Percentiles rank a stretch among this genome's conserved stretches.
phyloP scores from a whole-genome alignment of 164 flowering plant genomes.

The Nymphaea colorata region DNA sequence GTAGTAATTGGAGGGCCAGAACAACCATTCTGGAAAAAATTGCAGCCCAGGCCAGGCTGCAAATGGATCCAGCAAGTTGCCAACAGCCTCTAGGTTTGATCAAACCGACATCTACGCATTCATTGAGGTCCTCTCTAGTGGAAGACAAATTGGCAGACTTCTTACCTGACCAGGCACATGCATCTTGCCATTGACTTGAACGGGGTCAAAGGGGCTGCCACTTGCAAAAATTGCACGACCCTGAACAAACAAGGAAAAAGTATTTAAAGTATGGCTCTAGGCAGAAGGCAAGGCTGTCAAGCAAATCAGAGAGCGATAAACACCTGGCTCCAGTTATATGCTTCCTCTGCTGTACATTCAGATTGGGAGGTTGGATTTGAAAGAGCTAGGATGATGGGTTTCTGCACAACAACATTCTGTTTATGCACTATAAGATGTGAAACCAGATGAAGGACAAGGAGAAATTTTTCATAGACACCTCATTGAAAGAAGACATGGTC shows the following conservation, averaged over 20 bases:
- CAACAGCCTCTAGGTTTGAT: too few species aligned
- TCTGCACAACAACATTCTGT: slow-evolving; percentile 27
- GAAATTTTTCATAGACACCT: slow-evolving; percentile 24
- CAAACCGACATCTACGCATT: too few species aligned
- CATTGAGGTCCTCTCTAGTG: too few species aligned
- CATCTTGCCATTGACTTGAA: slow-evolving; percentile 54
- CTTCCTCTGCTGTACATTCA: slow-evolving; percentile 97
- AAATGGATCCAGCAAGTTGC: too few species aligned
- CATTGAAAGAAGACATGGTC: slow-evolving; percentile 68
- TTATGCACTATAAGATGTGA: neutral
- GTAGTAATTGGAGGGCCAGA: too few species aligned
- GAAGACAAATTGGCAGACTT: too few species aligned
- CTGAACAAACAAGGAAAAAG: slow-evolving; percentile 17
- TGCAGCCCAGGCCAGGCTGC: too few species aligned
- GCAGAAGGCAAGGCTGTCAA: neutral
- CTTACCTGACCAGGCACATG: slow-evolving; percentile 75
- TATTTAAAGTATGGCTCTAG: neutral
- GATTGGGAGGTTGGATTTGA: slow-evolving; percentile 94
- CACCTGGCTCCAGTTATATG: slow-evolving; percentile 87
- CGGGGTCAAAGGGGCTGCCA: slow-evolving; percentile 94
- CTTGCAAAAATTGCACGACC: slow-evolving; percentile 91
- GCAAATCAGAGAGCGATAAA: neutral
- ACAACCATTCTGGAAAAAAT: too few species aligned
- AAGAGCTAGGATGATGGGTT: slow-evolving; percentile 82
- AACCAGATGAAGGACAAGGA: neutral